Percentiles rank a stretch among this genome's conserved stretches.
Evolutionary conservation across 257 asterid species (phyloP).

Genomic region (Plantago ovata): DNA sequence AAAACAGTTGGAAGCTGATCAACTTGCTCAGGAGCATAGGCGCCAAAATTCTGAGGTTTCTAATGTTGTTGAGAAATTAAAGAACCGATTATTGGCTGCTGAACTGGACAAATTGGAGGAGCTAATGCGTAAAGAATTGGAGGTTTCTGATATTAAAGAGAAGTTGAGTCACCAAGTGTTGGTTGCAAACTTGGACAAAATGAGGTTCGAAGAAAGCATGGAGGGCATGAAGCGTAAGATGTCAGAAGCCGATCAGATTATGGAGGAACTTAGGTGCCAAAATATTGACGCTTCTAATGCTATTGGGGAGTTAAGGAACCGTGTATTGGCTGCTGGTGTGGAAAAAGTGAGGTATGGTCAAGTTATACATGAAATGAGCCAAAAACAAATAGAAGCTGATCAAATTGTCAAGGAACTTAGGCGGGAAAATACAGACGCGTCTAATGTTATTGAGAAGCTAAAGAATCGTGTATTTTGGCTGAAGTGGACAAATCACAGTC

Average conservation of each 20-base stretch:
- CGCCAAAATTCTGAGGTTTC: background rate
- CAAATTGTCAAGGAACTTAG: background rate
- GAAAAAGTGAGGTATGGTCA: background rate
- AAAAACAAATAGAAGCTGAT: background rate
- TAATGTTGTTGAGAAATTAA: background rate
- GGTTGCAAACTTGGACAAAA: too few relatives aligned
- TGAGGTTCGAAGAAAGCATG: too few relatives aligned
- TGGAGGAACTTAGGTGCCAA: background rate
- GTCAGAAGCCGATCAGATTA: background rate
- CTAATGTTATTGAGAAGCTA: background rate
- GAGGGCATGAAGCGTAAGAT: background rate
- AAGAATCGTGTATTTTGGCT: too few relatives aligned
- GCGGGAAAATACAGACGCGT: background rate
- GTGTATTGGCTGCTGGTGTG: background rate
- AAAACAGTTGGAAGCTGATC: background rate
- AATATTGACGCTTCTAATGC: background rate
- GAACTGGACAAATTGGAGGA: background rate
- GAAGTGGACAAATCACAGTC: background rate
- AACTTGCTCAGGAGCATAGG: background rate
- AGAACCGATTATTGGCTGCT: background rate
- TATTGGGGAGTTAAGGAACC: conserved; percentile 1
- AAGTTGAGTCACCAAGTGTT: too few relatives aligned
- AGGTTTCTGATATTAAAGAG: too few relatives aligned
- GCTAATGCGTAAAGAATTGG: too few relatives aligned
- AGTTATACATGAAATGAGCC: background rate